Evolutionary conservation across 495 filamentous ascomycete species (phyloP).

Genomic region (Hypoxylon cercidicola): DNA sequence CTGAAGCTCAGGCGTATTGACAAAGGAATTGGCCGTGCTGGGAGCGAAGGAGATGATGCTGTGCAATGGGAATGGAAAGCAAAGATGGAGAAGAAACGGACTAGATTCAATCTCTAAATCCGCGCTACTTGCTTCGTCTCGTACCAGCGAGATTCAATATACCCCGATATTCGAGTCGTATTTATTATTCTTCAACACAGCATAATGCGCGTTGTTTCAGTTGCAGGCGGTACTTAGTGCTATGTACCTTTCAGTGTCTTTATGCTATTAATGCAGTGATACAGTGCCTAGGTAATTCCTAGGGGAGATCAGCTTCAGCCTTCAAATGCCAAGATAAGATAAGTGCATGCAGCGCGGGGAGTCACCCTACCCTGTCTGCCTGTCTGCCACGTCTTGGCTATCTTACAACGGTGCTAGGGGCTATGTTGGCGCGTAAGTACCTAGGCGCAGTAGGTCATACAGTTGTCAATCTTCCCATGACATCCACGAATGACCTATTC

Average conservation of each 20-base stretch:
- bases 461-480: constrained; percentile 20
- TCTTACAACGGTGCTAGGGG: constrained; percentile 35
- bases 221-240: background rate
- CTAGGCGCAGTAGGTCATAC: background rate
- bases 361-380: constrained; percentile 4
- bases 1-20: constrained; percentile 81
- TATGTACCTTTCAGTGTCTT: background rate
- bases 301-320: constrained; percentile 14
- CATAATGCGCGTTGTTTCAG: too few species aligned
- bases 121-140: background rate
- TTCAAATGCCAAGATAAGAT: constrained; percentile 12
- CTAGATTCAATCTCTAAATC: constrained; percentile 84
- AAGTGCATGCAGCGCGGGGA: constrained; percentile 7
- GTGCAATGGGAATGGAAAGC: constrained; percentile 94
- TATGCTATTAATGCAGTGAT: too few species aligned
- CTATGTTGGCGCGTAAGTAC: constrained; percentile 4
- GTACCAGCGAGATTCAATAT: constrained; percentile 19
- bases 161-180: constrained; percentile 16
- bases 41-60: constrained; percentile 74
- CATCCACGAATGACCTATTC: constrained; percentile 29
- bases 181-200: background rate
- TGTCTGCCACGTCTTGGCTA: constrained; percentile 18
- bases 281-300: constrained; percentile 1
- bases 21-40: constrained; percentile 83
- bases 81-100: constrained; percentile 90